Evolutionary conservation across 2,329 filamentous ascomycete species (phyloP).

Genomic region (Colletotrichum spinosum): DNA sequence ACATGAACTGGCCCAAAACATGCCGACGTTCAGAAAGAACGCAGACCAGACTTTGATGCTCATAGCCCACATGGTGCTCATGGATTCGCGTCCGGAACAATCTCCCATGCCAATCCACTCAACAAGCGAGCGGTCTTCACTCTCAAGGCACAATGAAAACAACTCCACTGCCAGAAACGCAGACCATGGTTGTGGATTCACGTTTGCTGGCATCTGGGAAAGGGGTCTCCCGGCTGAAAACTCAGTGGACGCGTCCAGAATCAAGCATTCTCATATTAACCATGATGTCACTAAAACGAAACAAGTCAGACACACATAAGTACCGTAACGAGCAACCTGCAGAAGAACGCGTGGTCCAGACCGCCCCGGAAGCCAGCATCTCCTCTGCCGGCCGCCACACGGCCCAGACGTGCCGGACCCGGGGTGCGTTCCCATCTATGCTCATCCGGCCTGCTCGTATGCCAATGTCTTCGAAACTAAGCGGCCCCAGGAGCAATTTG

Average conservation of each 20-base stretch:
- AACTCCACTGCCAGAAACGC: not conserved
- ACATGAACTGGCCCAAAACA: no score
- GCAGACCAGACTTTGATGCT: no score
- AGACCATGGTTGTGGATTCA: no score
- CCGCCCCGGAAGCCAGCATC: slow-evolving; percentile 7
- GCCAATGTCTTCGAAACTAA: slow-evolving; percentile 32
- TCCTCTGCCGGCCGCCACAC: not conserved
- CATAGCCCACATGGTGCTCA: no score
- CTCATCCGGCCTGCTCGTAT: slow-evolving; percentile 4
- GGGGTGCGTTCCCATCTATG: no score
- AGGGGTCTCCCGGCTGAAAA: slow-evolving; percentile 6
- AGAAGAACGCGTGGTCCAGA: slow-evolving; percentile 9
- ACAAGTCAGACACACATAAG: not conserved
- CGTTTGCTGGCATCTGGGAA: no score
- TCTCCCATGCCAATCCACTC: no score
- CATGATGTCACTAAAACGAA: slow-evolving; percentile 7
- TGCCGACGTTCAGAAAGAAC: no score
- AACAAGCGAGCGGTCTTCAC: no score
- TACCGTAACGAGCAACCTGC: not conserved
- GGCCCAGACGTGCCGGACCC: slow-evolving; percentile 14
- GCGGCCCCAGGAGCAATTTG: slow-evolving; percentile 23
- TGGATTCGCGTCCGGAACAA: no score
- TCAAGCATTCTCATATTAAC: not conserved
- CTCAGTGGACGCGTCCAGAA: not conserved
- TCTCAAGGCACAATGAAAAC: no score